Evolutionary conservation across 2,329 filamentous ascomycete genomes (phyloP).

Genomic region (Macroventuria anomochaeta): DNA sequence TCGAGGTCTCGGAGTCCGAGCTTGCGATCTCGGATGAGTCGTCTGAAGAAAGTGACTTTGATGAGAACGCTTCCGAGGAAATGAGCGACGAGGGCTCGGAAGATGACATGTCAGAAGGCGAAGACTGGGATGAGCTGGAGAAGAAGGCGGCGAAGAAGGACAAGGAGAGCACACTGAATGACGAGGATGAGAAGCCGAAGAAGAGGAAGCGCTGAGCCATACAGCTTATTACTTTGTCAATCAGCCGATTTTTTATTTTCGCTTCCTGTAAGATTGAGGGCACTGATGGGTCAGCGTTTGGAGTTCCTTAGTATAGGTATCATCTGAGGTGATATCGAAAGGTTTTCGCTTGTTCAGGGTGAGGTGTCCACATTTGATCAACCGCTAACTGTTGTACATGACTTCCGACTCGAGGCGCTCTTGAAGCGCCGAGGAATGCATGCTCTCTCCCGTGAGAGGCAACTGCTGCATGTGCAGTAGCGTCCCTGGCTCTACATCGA

Average conservation of each 20-base stretch:
- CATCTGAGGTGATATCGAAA: not conserved
- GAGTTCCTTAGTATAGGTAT: conserved; percentile 11
- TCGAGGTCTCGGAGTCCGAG: conserved; percentile 88
- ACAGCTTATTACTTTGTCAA: not conserved
- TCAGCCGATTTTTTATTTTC: not conserved
- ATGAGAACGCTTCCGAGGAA: conserved; percentile 84
- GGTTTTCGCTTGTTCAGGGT: not conserved
- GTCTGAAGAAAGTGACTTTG: conserved; percentile 90
- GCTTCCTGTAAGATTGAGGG: conserved; percentile 14
- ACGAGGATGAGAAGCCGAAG: conserved; percentile 64
- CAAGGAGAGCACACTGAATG: conserved; percentile 60
- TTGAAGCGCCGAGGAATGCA: no score
- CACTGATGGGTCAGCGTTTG: conserved; percentile 7
- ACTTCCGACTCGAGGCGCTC: no score
- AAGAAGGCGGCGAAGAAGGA: conserved; percentile 77
- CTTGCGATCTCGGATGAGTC: conserved; percentile 74
- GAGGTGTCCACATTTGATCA: no score
- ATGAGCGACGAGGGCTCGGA: conserved; percentile 69
- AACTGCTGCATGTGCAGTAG: no score
- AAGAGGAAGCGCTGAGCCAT: conserved; percentile 67
- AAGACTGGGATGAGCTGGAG: conserved; percentile 95
- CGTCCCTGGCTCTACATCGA: no score
- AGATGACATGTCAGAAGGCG: conserved; percentile 65
- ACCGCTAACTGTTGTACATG: no score
- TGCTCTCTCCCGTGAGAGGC: no score